Conservation (phyloP, 768 basidiomycete species). For the Amanita rubescens region DNA sequence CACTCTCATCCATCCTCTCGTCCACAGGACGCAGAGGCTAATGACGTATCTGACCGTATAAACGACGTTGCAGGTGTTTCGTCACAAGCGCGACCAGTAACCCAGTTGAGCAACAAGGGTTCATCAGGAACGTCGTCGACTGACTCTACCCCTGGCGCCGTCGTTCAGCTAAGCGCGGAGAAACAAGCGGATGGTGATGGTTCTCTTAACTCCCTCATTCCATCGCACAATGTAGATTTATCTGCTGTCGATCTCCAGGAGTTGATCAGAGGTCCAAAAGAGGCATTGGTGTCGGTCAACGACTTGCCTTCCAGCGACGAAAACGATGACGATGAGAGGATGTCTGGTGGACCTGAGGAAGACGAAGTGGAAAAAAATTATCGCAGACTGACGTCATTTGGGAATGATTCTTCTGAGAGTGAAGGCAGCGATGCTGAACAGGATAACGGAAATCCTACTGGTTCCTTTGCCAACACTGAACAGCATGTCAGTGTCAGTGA, state of each 20-base stretch:
- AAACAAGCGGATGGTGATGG: background rate
- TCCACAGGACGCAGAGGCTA: conserved; percentile 4
- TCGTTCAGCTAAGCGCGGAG: background rate
- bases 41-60: conserved; percentile 5
- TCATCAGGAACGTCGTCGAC: background rate
- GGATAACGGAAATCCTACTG: conserved; percentile 3
- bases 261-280: conserved; percentile 31
- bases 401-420: conserved; percentile 27
- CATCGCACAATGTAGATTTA: background rate
- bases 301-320: conserved; percentile 31
- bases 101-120: background rate
- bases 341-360: conserved; percentile 28
- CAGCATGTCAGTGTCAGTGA: background rate
- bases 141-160: background rate
- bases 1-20: conserved; percentile 4
- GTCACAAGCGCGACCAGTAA: background rate
- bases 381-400: conserved; percentile 21
- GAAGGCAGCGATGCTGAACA: conserved; percentile 29
- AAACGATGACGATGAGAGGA: conserved; percentile 28
- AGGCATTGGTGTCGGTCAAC: conserved; percentile 23
- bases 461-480: background rate
- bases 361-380: conserved; percentile 20
- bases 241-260: conserved; percentile 25
- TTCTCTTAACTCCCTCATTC: background rate
- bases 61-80: conserved; percentile 8